Base-by-base conservation (phyloP, 768 basidiomycete genomes). In the Panaeolus cyanescens region DNA sequence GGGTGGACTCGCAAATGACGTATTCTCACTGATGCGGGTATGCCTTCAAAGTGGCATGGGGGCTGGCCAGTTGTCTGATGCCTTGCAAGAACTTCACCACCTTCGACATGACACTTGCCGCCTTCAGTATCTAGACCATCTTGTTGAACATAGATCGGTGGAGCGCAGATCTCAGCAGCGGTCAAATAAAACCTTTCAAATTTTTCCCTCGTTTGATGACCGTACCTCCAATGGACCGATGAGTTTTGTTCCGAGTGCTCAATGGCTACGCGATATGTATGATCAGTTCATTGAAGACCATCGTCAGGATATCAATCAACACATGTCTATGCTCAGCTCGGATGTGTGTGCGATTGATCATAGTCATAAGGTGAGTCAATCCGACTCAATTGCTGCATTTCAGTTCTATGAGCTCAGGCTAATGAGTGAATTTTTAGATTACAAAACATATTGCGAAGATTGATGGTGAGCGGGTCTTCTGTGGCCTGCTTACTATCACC, bases 341-440 rank as follows among this genome's bases (percentile, higher is more conserved):
- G 56, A 66, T 34, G 65, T 69, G 28, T 65, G 65, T 60, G 69
- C 67, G 15, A 63, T 73, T 53, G 70, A 71, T 53, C 71, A 73
- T 42, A 65, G 64, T 32, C 65, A 67, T 34, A 67, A 68, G 53
- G 63, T 61, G 7, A 32, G 54, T 63, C 10, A 33, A 10, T 58
- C 42, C n/a, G 20, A 22, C n/a, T n/a, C 42, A 22, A 22, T 4
- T 31, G 20, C 12, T n/a, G n/a, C n/a, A n/a, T 34, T 60, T 71
- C 55, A 15, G 56, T 10, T n/a, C n/a, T n/a, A n/a, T n/a, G n/a
- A n/a, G n/a, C n/a, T n/a, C n/a, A n/a, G 9, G 25, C 34, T 36
- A 30, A 19, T 19, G 45, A 34, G 5, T n/a, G 6, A 25, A 15
- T 54, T 22, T 22, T 20, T 42, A 61, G 60, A 56, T 61, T 8